These are phyloP conservation scores for Dichomitus squalens DNA, from an alignment of 1,284 basidiomycete species.

Conservation along the genomic window DNA sequence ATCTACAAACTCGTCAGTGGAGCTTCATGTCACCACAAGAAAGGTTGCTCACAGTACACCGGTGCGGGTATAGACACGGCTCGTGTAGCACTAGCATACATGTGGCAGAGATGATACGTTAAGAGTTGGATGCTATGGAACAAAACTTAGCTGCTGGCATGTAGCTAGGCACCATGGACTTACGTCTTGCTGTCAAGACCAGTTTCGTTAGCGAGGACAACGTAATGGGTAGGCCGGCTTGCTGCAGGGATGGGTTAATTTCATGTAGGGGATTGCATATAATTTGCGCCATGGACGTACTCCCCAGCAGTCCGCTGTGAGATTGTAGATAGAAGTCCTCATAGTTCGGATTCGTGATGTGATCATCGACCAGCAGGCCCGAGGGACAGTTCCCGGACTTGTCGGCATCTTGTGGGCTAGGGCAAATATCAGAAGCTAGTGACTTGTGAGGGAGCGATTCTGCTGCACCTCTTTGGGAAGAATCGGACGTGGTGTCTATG, in stretches of 20 bases:
- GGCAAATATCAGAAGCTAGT: background rate
- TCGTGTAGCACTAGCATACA: constrained; percentile 59
- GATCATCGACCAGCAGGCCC: constrained; percentile 50
- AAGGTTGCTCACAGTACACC: constrained; percentile 55
- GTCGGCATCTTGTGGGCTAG: constrained; percentile 26
- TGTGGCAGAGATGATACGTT: constrained; percentile 55
- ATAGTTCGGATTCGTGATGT: constrained; percentile 44
- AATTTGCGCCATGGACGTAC: constrained; percentile 24
- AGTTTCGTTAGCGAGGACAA: constrained; percentile 58
- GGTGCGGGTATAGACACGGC: constrained; percentile 70
- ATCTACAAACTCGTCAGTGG: constrained; percentile 38
- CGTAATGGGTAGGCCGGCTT: constrained; percentile 59
- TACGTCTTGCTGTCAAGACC: constrained; percentile 38
- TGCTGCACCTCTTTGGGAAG: constrained; percentile 38
- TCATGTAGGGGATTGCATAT: background rate
- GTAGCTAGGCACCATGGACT: constrained; percentile 5
- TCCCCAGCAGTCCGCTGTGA: constrained; percentile 44
- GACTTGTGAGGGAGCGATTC: background rate
- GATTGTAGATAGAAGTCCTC: constrained; percentile 62
- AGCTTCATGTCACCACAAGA: background rate
- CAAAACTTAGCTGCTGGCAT: too few relatives aligned
- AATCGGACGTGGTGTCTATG: constrained; percentile 54
- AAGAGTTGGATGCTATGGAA: constrained; percentile 51
- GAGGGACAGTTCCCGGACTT: constrained; percentile 50
- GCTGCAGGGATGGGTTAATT: constrained; percentile 33